Evolutionary conservation across 1,284 basidiomycete species (phyloP), one percentile per base, ranked within the genome.

Genomic region (Irpex sp.): DNA sequence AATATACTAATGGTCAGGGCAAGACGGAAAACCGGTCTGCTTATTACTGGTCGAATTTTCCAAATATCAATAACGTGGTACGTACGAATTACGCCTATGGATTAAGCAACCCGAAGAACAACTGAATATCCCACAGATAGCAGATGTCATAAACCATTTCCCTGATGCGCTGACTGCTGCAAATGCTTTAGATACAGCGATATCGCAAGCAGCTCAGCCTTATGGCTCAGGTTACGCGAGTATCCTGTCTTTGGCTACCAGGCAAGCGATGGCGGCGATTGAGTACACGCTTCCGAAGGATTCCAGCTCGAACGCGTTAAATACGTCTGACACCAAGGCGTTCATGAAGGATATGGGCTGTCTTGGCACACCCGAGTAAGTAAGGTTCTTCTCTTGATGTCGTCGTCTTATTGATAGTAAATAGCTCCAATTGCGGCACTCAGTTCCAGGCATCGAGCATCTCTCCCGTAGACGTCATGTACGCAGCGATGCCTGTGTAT

Each of bases 391-490:
- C 31, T 33, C 31, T 33, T 6, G 31, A 33, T 33, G 3, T 6
- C 31, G 31, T 33, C 31, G 31, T 6, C 31, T 33, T 33, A 6
- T 33, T 33, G 31, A 33, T 6, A 6, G 31, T 6, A 33, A 33
- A 33, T 33, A 33, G 31, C 31, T 3, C 31, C 31, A 33, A 33
- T 33, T 33, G 31, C 31, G 31, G 31, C 5, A 46, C 39, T 6
- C 39, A 63, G 37, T 50, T 65, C 9, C 63, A 66, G 47, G 57
- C 61, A 4, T 60, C 57, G 17, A 68, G 71, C 9, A 66, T 70
- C 5, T 83, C 80, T 63, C 78, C 83, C 1, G 80, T 83, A 2
- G 83, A 85, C 61, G 74, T 75, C 2, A 70, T 86, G 5, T 84
- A 78, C 63, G 76, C 81, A 0, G 74, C 81, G 0, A 77, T 81